Base-by-base conservation (phyloP, 2,329 filamentous ascomycete species). In the Dryadomyces sulphureus region DNA sequence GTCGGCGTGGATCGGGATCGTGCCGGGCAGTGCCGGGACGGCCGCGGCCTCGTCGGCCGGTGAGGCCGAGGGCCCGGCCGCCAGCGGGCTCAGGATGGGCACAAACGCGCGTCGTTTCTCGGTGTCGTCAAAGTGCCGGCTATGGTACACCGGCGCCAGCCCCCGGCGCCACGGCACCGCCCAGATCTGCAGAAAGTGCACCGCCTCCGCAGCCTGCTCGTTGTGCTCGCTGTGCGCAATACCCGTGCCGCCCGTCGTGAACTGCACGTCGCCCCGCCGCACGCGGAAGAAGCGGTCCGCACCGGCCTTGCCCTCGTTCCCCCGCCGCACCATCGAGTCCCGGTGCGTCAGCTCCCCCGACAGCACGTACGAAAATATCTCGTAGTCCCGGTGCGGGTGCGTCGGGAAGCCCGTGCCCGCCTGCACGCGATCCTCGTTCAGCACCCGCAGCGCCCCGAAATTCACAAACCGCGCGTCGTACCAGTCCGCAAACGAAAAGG, bases 181-280 rank as follows among this genome's bases (percentile, higher is more conserved):
- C 87, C 86, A 94, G 55, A 94, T 93, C 63, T 94, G 87, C 30
- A 94, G 65, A 58, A 93, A 93, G 59, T 93, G 86, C 12, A 86
- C 82, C 21, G 81, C 77, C 39, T 84, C 75, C 14, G 72, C 64
- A 45, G 66, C 60, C 59, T 86, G 79, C 63, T 92, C 79, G 62
- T 90, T 92, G 64, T 81, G 78, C 64, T 94, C 87, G 7, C 78
- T 84, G 62, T 94, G 86, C 2, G 85, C 76, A 55, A 94, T 76
- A 55, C 79, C 79, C 5, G 77, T 87, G 46, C 87, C 87, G n/a
- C 84, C 87, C 14, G 81, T 88, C 9, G 87, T 94, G 62, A 93
- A 94, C 58, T 94, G 87, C 39, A 94, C 84, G 60, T 93, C 86
- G 12, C 86, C 85, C 34, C 85, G 71, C 56, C 75, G 74, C 69